Conservation (phyloP, 1,284 basidiomycete genomes). For the Flammula alnicola region DNA sequence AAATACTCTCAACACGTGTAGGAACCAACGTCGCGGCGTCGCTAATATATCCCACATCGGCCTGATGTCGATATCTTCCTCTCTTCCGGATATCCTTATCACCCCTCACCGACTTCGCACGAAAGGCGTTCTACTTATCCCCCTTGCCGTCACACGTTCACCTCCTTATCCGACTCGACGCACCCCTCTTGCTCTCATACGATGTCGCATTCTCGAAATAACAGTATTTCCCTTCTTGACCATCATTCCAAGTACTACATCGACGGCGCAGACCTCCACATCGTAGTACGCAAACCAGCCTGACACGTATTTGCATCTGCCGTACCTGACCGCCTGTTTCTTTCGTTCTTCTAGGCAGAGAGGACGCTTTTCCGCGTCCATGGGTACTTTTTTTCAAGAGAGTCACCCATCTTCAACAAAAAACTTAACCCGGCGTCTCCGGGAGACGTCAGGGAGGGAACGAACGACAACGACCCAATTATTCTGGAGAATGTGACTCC, state of each 20-base stretch:
- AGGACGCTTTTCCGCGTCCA: conserved; percentile 53
- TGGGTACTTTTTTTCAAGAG: conserved; percentile 63
- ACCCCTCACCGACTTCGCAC: background rate
- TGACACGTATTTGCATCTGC: background rate
- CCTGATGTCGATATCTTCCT: conserved; percentile 3
- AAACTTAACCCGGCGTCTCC: conserved; percentile 39
- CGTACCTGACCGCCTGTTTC: background rate
- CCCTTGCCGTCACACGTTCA: background rate
- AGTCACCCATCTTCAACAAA: conserved; percentile 57
- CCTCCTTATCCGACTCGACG: background rate
- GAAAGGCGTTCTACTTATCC: no score
- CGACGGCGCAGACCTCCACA: conserved; percentile 55
- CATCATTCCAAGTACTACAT: conserved; percentile 51
- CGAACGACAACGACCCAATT: conserved; percentile 45
- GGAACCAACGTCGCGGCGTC: conserved; percentile 5
- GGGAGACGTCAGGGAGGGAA: conserved; percentile 41
- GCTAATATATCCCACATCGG: conserved; percentile 2
- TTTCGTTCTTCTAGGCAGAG: conserved; percentile 39
- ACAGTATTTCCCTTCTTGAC: conserved; percentile 24
- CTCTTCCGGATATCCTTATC: conserved; percentile 2
- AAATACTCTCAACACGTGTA: conserved; percentile 15
- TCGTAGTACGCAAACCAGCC: conserved; percentile 51
- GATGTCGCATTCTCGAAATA: conserved; percentile 3
- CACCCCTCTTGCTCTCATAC: background rate
- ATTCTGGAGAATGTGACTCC: conserved; percentile 48